These are phyloP conservation scores for Hypoxylon subgilvum DNA, from an alignment of 495 filamentous ascomycete species.

Conservation along the genomic window DNA sequence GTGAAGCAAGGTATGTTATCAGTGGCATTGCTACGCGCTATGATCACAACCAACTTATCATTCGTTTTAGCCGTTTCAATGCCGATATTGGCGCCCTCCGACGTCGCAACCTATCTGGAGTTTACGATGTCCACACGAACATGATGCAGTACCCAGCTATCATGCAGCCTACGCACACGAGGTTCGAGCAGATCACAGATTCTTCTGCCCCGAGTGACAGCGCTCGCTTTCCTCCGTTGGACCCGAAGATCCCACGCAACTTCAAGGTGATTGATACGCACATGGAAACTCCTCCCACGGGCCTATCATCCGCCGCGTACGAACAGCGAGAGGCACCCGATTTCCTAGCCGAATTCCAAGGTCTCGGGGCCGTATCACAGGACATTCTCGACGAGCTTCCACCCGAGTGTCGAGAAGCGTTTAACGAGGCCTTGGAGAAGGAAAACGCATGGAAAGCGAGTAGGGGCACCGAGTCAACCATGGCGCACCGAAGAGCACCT, in stretches of 20 bases:
- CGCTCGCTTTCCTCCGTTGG: conserved; percentile 67
- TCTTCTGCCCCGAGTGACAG: conserved; percentile 38
- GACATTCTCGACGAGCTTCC: conserved; percentile 75
- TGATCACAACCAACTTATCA: too few species aligned
- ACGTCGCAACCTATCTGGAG: conserved; percentile 69
- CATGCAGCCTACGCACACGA: conserved; percentile 88
- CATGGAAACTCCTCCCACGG: conserved; percentile 62
- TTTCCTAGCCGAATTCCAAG: conserved; percentile 65
- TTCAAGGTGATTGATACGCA: conserved; percentile 77
- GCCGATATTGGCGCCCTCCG: conserved; percentile 66
- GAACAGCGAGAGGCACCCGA: conserved; percentile 49
- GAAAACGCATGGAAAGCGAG: conserved; percentile 74
- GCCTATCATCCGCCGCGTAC: conserved; percentile 52
- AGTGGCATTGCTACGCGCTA: too few species aligned
- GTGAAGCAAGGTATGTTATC: conserved; percentile 76
- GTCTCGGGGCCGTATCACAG: conserved; percentile 66
- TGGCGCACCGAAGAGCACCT: conserved; percentile 51
- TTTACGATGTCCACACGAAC: conserved; percentile 95
- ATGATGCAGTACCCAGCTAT: conserved; percentile 80
- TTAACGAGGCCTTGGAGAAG: conserved; percentile 64
- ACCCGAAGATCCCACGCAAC: conserved; percentile 70
- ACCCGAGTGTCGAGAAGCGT: conserved; percentile 70
- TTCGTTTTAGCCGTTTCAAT: conserved; percentile 76
- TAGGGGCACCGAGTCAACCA: conserved; percentile 69
- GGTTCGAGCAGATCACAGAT: conserved; percentile 70